These are phyloP conservation scores for Auriculariales sp. DNA, from an alignment of 768 basidiomycete species.

Conservation along the genomic window DNA sequence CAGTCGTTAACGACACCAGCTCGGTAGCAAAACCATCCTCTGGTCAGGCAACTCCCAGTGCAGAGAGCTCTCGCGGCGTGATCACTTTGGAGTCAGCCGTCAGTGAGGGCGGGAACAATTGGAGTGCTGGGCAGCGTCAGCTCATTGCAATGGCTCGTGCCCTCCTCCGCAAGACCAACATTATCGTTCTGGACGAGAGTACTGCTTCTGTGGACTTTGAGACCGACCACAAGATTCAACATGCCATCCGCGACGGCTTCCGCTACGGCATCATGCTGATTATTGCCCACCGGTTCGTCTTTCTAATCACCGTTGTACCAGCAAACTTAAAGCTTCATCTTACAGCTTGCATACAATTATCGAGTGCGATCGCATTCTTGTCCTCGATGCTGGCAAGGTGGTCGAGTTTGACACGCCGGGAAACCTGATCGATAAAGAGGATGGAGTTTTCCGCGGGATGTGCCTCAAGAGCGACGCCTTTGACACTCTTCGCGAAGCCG, in stretches of 20 bases:
- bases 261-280: slow-evolving; percentile 44
- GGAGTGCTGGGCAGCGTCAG: slow-evolving; percentile 29
- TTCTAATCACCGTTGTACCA: background rate
- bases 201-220: background rate
- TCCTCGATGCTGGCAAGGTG: slow-evolving; percentile 47
- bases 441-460: slow-evolving; percentile 75
- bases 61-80: background rate
- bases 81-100: slow-evolving; percentile 17
- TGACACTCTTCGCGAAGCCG: background rate
- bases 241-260: slow-evolving; percentile 23
- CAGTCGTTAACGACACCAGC: too few relatives aligned
- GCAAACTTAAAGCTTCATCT: background rate
- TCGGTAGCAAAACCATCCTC: too few relatives aligned
- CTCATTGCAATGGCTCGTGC: slow-evolving; percentile 15
- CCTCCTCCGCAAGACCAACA: slow-evolving; percentile 10
- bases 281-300: slow-evolving; percentile 14
- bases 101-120: slow-evolving; percentile 26
- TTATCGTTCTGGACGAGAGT: slow-evolving; percentile 14
- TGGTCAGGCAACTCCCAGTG: too few relatives aligned
- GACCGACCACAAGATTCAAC: slow-evolving; percentile 17
- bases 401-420: slow-evolving; percentile 76
- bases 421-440: slow-evolving; percentile 37
- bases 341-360: slow-evolving; percentile 15
- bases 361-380: slow-evolving; percentile 25
- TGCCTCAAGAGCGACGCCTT: slow-evolving; percentile 44